phyloP scores from a whole-genome alignment of 2,329 filamentous ascomycete genomes.

The Grosmannia huntii region DNA sequence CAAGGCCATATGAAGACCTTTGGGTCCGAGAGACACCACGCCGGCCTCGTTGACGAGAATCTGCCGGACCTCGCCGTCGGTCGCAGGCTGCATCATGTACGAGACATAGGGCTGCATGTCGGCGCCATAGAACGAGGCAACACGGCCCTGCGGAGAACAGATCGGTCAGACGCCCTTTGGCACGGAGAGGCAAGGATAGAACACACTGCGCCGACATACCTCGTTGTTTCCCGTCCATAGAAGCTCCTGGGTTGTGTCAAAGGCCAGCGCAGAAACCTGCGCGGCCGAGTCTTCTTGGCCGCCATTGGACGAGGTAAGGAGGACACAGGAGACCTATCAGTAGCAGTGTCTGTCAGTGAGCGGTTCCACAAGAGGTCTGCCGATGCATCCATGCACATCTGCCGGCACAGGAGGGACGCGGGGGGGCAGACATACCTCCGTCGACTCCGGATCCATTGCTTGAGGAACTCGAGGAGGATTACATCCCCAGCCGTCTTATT shows the following conservation, averaged over 20 bases:
- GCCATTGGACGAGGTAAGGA: conserved; percentile 59
- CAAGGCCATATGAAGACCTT: conserved; percentile 78
- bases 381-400: conserved; percentile 29
- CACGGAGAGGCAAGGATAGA: neutral
- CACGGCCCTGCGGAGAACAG: conserved; percentile 52
- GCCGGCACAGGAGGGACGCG: neutral
- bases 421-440: conserved; percentile 6
- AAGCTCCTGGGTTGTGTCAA: conserved; percentile 80
- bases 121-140: conserved; percentile 76
- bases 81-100: conserved; percentile 61
- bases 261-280: conserved; percentile 67
- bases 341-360: conserved; percentile 56
- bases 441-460: conserved; percentile 14
- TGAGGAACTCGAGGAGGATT: conserved; percentile 1
- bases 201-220: neutral
- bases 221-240: conserved; percentile 58
- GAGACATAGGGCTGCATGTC: conserved; percentile 86
- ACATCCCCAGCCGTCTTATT: conserved; percentile 7
- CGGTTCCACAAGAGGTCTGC: conserved; percentile 87
- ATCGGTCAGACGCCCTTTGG: neutral
- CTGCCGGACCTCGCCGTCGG: conserved; percentile 73
- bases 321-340: conserved; percentile 61
- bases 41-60: conserved; percentile 86
- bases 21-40: conserved; percentile 70
- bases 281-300: conserved; percentile 54